Evolutionary conservation across 108 stramenopile species (phyloP), one percentile per base, ranked within the genome.

Genomic region (Cyclostephanos tholiformis): DNA sequence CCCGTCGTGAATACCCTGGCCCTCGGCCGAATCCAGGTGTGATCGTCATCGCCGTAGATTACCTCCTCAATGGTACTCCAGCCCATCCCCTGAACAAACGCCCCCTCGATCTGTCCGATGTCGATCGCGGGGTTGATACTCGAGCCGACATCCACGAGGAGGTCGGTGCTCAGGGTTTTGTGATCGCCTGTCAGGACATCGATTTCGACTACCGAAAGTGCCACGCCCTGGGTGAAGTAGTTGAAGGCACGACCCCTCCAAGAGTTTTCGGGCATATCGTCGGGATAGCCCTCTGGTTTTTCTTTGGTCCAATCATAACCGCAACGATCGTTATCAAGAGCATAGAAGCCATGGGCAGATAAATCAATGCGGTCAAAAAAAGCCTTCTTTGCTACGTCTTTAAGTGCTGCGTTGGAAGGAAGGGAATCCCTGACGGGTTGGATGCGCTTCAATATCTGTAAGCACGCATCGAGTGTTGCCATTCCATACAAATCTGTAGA

Each of bases 41-140:
- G 97, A 71, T 98, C 95, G 52, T 93, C 88, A 65, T 95, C 97
- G 27, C 90, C 92, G 75, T 91, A 92, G 19, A 89, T 82, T 8
- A 95, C 74, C 76, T 98, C 97, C 81, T 98, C 97, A 36, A 93
- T 96, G 50, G 97, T 98, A 59, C 85, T 76, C 97, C 97, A 98
- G 10, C 97, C 97, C 89, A 92, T 94, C 36, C 97, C 97, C 80
- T 97, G 97, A 4, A 94, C 84, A 67, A 98, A 98, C 8, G 96
- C 97, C 19, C 97, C 97, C 70, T 98, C 97, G 55, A 98, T 96
- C 68, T 98, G 97, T 32, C 97, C 97, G 65, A 98, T 92, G 74
- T 98, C 97, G 64, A 98, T 95, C 8, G 91, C 87, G 8, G 97
- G 97, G 73, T 98, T 98, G 82, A 98, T 95, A 65, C 90, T 93